Percentiles rank a stretch among this genome's conserved stretches.
Conservation (phyloP, 805 yeast genomes). For the Candida chilensis region DNA sequence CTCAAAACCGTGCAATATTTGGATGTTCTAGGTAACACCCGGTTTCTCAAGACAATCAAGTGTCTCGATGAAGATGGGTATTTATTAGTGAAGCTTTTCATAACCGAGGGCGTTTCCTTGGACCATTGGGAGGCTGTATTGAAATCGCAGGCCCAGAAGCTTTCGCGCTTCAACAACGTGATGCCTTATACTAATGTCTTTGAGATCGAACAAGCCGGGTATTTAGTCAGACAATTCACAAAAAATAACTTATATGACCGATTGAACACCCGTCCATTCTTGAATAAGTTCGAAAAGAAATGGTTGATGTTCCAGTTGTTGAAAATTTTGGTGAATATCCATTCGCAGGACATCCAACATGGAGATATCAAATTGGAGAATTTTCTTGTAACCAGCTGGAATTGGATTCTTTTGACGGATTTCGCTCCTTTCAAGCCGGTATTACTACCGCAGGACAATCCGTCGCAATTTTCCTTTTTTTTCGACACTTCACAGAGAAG, state of each 20-base stretch:
- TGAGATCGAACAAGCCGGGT: slow-evolving; percentile 90
- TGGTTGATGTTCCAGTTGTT: slow-evolving; percentile 82
- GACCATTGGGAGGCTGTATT: slow-evolving; percentile 13
- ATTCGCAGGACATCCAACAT: slow-evolving; percentile 54
- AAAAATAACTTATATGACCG: slow-evolving; percentile 82
- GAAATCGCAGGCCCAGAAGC: slow-evolving; percentile 21
- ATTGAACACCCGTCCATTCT: slow-evolving; percentile 77
- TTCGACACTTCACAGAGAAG: slow-evolving; percentile 87
- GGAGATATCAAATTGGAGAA: slow-evolving; percentile 94
- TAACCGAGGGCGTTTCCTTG: slow-evolving; percentile 30
- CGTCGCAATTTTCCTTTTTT: slow-evolving; percentile 83
- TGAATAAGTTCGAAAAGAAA: slow-evolving; percentile 69
- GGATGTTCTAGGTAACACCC: slow-evolving; percentile 66
- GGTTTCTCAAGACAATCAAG: slow-evolving; percentile 80
- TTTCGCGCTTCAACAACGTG: slow-evolving; percentile 50
- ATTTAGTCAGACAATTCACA: slow-evolving; percentile 74
- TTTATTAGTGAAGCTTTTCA: slow-evolving; percentile 70
- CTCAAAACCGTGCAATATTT: slow-evolving; percentile 68
- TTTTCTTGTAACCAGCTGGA: slow-evolving; percentile 78
- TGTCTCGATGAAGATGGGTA: slow-evolving; percentile 70
- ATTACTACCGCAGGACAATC: slow-evolving; percentile 84
- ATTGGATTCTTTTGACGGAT: slow-evolving; percentile 77
- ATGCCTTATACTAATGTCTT: slow-evolving; percentile 65
- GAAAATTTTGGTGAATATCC: slow-evolving; percentile 54
- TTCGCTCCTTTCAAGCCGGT: slow-evolving; percentile 83